phyloP scores from a whole-genome alignment of 2,329 filamentous ascomycete species.

The Pyrenophora tritici-repentis region DNA sequence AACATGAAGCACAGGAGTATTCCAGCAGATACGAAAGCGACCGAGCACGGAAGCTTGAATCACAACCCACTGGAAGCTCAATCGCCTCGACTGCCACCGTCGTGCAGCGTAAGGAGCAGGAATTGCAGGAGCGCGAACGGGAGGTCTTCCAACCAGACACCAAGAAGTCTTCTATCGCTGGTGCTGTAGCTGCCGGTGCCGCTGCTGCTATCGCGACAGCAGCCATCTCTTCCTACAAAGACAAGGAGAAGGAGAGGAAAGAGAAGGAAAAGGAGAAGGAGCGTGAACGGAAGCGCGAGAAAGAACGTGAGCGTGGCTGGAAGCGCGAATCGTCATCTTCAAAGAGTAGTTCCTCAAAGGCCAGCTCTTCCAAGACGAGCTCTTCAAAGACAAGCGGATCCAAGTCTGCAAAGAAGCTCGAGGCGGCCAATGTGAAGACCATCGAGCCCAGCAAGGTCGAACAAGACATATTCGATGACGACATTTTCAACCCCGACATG shows the following conservation, averaged over 20 bases:
- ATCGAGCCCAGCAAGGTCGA: constrained; percentile 43
- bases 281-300: constrained; percentile 14
- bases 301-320: constrained; percentile 19
- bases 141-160: constrained; percentile 39
- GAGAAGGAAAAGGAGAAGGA: constrained; percentile 18
- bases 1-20: constrained; percentile 31
- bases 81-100: constrained; percentile 38
- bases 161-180: constrained; percentile 47
- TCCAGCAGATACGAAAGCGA: constrained; percentile 31
- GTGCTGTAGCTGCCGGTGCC: constrained; percentile 41
- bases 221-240: constrained; percentile 37
- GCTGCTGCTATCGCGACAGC: constrained; percentile 39
- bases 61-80: constrained; percentile 37
- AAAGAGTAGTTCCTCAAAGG: too few relatives aligned
- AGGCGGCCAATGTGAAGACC: constrained; percentile 41
- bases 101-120: constrained; percentile 41
- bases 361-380: not conserved
- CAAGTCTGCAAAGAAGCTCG: constrained; percentile 26
- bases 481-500: constrained; percentile 53
- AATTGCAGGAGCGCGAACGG: constrained; percentile 42
- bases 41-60: constrained; percentile 30
- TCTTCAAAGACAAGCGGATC: constrained; percentile 19
- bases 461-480: constrained; percentile 50
- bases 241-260: constrained; percentile 21
- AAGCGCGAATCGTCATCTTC: constrained; percentile 22